Conservation (phyloP, 192 early-diverging fungal genomes). For the Backusella liffmaniae region DNA sequence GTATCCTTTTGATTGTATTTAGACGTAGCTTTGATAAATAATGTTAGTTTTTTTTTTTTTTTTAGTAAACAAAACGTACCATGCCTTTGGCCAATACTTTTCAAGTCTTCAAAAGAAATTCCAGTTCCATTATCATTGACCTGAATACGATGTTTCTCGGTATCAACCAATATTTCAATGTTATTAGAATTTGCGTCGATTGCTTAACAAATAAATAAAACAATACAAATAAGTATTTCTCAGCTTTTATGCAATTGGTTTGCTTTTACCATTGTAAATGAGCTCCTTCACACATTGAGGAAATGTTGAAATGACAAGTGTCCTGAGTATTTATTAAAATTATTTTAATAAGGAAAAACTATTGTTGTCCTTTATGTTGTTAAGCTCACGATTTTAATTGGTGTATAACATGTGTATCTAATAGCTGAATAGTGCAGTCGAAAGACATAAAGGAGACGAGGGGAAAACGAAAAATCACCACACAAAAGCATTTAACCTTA, state of each 20-base stretch:
- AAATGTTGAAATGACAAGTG: slow-evolving; percentile 27
- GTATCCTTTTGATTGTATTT: slow-evolving; percentile 47
- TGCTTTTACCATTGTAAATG: slow-evolving; percentile 54
- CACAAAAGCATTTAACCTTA: background rate
- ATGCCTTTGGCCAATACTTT: slow-evolving; percentile 47
- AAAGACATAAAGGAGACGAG: background rate
- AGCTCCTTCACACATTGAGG: slow-evolving; percentile 60
- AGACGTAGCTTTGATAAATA: slow-evolving; percentile 51
- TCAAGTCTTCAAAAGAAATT: slow-evolving; percentile 45
- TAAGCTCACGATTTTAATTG: slow-evolving; percentile 14
- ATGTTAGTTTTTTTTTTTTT: background rate
- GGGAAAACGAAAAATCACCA: background rate
- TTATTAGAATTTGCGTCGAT: slow-evolving; percentile 56
- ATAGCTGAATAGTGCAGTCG: background rate
- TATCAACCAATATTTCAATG: slow-evolving; percentile 49
- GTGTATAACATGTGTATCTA: slow-evolving; percentile 13
- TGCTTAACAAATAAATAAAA: slow-evolving; percentile 25
- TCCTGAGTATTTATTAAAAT: background rate
- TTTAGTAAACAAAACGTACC: slow-evolving; percentile 15
- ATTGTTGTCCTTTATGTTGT: background rate
- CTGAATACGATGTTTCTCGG: slow-evolving; percentile 45
- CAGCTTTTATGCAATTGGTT: background rate
- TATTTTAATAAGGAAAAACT: background rate
- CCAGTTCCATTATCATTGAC: slow-evolving; percentile 65
- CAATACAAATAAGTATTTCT: background rate